Evolutionary conservation across 805 yeast genomes (phyloP).

Genomic region (Wickerhamiella allomyrinae): DNA sequence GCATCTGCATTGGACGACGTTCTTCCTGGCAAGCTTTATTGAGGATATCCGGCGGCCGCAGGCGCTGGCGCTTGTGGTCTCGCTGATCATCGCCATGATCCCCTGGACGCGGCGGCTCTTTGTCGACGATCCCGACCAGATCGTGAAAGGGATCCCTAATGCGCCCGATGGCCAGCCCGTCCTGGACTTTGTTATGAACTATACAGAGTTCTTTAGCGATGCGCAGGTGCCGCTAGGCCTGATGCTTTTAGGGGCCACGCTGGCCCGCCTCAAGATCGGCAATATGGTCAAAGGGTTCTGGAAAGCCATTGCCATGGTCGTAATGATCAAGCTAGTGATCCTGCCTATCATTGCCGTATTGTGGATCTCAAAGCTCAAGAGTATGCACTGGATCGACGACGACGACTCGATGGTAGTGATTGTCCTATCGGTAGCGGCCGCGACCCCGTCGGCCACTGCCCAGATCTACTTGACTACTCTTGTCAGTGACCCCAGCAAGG

Average conservation of each 20-base stretch:
- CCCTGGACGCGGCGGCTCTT: conserved; percentile 73
- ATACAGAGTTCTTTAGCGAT: conserved; percentile 61
- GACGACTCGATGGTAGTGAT: conserved; percentile 49
- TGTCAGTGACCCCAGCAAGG: conserved; percentile 42
- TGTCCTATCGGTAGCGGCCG: conserved; percentile 57
- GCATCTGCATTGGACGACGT: conserved; percentile 7
- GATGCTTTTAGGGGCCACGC: conserved; percentile 70
- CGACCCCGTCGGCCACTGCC: conserved; percentile 80
- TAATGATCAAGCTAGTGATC: conserved; percentile 43
- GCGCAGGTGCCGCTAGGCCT: conserved; percentile 86
- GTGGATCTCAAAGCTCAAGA: conserved; percentile 45
- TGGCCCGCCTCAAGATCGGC: conserved; percentile 54
- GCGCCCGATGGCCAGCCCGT: conserved; percentile 86
- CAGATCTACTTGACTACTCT: conserved; percentile 81
- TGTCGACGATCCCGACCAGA: conserved; percentile 30
- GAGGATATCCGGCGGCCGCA: conserved; percentile 41
- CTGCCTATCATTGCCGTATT: conserved; percentile 69
- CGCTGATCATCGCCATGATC: conserved; percentile 61
- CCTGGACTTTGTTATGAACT: conserved; percentile 71
- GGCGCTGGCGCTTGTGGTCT: conserved; percentile 50
- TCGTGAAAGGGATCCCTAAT: conserved; percentile 35
- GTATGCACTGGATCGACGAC: conserved; percentile 48
- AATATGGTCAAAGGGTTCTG: conserved; percentile 53
- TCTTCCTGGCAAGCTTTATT: conserved; percentile 31
- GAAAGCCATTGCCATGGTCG: conserved; percentile 43